These are phyloP conservation scores for Phialocephala subalpina DNA, from an alignment of 2,329 filamentous ascomycete genomes.

Conservation along the genomic window DNA sequence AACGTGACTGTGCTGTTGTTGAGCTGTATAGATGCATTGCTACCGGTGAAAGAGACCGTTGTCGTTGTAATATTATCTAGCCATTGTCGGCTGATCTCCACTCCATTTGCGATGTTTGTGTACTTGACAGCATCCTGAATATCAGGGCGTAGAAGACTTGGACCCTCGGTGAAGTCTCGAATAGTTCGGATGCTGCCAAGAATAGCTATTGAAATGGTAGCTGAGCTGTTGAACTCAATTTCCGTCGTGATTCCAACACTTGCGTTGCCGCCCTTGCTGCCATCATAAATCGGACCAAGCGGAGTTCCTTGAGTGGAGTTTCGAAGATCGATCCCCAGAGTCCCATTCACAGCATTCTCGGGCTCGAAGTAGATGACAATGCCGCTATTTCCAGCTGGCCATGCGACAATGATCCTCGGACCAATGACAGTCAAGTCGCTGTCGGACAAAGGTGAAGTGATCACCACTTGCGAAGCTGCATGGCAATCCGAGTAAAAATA, in stretches of 20 bases:
- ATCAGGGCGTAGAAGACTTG: slow-evolving; percentile 56
- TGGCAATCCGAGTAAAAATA: slow-evolving; percentile 73
- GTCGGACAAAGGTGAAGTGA: slow-evolving; percentile 62
- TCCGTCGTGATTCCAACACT: slow-evolving; percentile 61
- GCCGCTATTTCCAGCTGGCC: slow-evolving; percentile 72
- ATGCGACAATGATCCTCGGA: slow-evolving; percentile 67
- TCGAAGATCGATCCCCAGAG: slow-evolving; percentile 59
- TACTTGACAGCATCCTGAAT: slow-evolving; percentile 63
- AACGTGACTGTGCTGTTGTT: slow-evolving; percentile 55
- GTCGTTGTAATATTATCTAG: slow-evolving; percentile 68
- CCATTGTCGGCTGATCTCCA: slow-evolving; percentile 62
- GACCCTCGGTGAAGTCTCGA: slow-evolving; percentile 68
- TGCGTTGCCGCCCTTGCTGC: slow-evolving; percentile 43
- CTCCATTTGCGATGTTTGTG: slow-evolving; percentile 48
- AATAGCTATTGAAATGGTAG: slow-evolving; percentile 61
- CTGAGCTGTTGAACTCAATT: slow-evolving; percentile 65
- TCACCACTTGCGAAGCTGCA: slow-evolving; percentile 63
- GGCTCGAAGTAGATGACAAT: slow-evolving; percentile 64
- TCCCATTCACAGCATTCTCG: slow-evolving; percentile 59
- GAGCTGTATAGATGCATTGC: slow-evolving; percentile 47
- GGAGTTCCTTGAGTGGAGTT: slow-evolving; percentile 57
- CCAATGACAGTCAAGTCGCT: slow-evolving; percentile 63
- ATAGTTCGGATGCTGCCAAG: slow-evolving; percentile 70
- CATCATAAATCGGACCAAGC: slow-evolving; percentile 54
- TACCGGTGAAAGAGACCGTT: slow-evolving; percentile 54